phyloP scores from a whole-genome alignment of 2,329 filamentous ascomycete genomes.

The Phialophora verrucosa region DNA sequence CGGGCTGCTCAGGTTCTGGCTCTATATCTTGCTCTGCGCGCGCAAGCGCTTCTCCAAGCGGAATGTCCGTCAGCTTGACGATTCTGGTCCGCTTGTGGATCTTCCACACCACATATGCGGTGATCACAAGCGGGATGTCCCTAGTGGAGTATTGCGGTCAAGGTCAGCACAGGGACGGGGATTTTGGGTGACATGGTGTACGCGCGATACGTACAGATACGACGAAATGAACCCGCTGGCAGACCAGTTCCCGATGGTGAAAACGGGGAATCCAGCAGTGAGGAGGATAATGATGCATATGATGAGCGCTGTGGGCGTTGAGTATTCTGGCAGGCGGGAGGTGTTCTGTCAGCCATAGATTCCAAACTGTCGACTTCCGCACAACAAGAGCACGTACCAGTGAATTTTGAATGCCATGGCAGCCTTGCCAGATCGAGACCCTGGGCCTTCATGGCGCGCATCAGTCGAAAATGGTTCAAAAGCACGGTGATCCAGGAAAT shows the following conservation, averaged over 20 bases:
- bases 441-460: constrained; percentile 61
- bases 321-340: constrained; percentile 55
- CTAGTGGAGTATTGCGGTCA: constrained; percentile 45
- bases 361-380: neutral
- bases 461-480: constrained; percentile 65
- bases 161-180: neutral
- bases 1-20: constrained; percentile 26
- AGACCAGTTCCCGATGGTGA: constrained; percentile 65
- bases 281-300: constrained; percentile 69
- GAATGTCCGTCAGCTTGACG: constrained; percentile 58
- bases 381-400: constrained; percentile 52
- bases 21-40: constrained; percentile 50
- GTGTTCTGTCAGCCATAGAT: neutral
- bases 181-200: neutral
- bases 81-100: constrained; percentile 66
- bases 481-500: constrained; percentile 67
- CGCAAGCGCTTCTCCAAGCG: constrained; percentile 59
- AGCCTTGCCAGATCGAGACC: constrained; percentile 57
- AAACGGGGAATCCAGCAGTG: constrained; percentile 71
- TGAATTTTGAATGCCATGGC: constrained; percentile 69
- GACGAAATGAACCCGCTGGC: constrained; percentile 64
- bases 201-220: constrained; percentile 59
- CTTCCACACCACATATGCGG: constrained; percentile 69
- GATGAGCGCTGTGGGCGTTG: constrained; percentile 64
- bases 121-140: constrained; percentile 65